Conservation (phyloP, 768 basidiomycete genomes). For the Suillus subluteus region DNA sequence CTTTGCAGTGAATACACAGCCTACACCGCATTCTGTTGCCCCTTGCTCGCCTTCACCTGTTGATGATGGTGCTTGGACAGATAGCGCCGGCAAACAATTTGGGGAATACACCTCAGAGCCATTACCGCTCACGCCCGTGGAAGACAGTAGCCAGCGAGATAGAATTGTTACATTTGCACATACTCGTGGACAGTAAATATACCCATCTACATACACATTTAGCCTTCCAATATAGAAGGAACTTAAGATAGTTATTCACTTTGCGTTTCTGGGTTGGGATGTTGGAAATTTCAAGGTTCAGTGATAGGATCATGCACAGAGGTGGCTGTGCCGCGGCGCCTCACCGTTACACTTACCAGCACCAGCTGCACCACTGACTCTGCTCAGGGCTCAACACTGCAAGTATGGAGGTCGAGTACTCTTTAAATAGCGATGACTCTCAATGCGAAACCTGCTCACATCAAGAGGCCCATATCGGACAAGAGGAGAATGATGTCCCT, state of each 20-base stretch:
- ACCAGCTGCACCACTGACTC: too few relatives aligned
- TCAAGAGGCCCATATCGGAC: too few relatives aligned
- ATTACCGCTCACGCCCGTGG: constrained; percentile 11
- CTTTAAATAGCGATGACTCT: background rate
- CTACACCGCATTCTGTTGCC: constrained; percentile 8
- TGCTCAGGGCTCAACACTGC: too few relatives aligned
- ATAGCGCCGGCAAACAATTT: constrained; percentile 1
- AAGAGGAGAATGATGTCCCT: too few relatives aligned
- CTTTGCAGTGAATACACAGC: background rate
- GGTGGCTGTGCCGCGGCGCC: background rate
- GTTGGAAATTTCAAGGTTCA: background rate
- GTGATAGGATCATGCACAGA: background rate
- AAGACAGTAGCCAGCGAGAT: constrained; percentile 11
- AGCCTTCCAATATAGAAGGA: background rate
- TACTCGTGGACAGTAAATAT: background rate
- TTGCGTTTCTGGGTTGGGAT: background rate
- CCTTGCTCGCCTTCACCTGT: constrained; percentile 6
- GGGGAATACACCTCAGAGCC: constrained; percentile 15
- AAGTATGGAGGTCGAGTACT: background rate
- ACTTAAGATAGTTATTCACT: background rate
- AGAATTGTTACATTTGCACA: constrained; percentile 12
- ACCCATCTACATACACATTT: background rate
- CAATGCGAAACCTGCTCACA: background rate
- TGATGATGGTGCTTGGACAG: constrained; percentile 2
- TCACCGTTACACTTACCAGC: too few relatives aligned